These are phyloP conservation scores for Rubia yunnanensis DNA, from an alignment of 257 asterid genomes.

Conservation along the genomic window DNA sequence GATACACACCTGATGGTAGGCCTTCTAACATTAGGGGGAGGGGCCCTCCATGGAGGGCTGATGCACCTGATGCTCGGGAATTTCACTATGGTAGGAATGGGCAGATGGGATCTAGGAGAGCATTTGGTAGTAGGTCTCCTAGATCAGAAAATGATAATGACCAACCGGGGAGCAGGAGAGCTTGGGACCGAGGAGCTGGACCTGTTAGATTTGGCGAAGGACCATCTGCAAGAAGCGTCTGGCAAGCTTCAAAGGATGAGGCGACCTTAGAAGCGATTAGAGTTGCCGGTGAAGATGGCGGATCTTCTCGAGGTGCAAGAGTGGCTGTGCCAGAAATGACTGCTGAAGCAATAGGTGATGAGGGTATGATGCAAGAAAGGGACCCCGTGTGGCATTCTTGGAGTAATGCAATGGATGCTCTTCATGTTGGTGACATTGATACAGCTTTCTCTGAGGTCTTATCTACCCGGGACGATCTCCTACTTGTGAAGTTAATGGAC, in stretches of 20 bases:
- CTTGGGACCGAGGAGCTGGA: conserved; percentile 71
- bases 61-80: conserved; percentile 60
- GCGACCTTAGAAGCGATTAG: conserved; percentile 96
- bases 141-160: conserved; percentile 57
- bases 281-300: conserved; percentile 91
- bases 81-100: conserved; percentile 59
- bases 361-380: conserved; percentile 54
- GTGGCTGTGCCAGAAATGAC: conserved; percentile 80
- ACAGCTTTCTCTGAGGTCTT: conserved; percentile 84
- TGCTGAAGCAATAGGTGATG: conserved; percentile 74
- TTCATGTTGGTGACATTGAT: conserved; percentile 71
- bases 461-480: conserved; percentile 72
- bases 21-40: conserved; percentile 50
- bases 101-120: conserved; percentile 61
- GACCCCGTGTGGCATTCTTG: conserved; percentile 82
- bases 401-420: conserved; percentile 96
- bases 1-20: conserved; percentile 49
- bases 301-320: conserved; percentile 56
- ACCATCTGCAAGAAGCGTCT: conserved; percentile 97
- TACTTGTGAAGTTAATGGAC: conserved; percentile 94
- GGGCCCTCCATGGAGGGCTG: conserved; percentile 71
- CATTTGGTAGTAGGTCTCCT: conserved; percentile 37
- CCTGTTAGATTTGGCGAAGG: conserved; percentile 95
- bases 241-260: conserved; percentile 99
- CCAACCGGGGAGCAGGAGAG: conserved; percentile 59